Evolutionary conservation across 306 rosid genomes (phyloP).

Genomic region (Cucumis melo): DNA sequence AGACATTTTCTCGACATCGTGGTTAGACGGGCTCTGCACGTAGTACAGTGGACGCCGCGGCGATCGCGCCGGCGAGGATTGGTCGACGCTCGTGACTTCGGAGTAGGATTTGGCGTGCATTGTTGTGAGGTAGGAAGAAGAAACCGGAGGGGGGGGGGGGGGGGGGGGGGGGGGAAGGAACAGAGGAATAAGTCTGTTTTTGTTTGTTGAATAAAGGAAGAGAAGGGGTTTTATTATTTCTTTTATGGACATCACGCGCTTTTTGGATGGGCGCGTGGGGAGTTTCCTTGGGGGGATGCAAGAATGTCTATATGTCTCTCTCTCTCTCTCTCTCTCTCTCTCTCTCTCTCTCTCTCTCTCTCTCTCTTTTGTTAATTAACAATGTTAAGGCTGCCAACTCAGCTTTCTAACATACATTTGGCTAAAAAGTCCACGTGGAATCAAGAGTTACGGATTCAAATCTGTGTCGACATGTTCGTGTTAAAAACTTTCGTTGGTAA

Average conservation of each 20-base stretch:
- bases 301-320: background rate
- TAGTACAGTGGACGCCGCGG: constrained; percentile 79
- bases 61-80: constrained; percentile 53
- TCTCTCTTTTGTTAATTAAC: background rate
- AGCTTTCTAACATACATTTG: background rate
- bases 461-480: too few relatives aligned
- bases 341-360: background rate
- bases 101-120: constrained; percentile 87
- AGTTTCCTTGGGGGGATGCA: background rate
- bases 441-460: too few relatives aligned
- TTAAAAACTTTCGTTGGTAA: too few relatives aligned
- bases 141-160: too few relatives aligned
- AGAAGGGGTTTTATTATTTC: background rate
- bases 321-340: too few relatives aligned
- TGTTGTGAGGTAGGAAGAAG: background rate
- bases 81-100: constrained; percentile 66
- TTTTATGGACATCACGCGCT: background rate
- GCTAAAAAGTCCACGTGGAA: background rate
- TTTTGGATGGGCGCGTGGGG: background rate
- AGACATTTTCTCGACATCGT: constrained; percentile 88
- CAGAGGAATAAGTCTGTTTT: background rate
- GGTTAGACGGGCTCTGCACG: constrained; percentile 90
- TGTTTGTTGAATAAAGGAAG: background rate
- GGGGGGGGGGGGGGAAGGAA: background rate
- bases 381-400: background rate